Evolutionary conservation across 345 rosid genomes (phyloP).

Genomic region (Psidium guajava): DNA sequence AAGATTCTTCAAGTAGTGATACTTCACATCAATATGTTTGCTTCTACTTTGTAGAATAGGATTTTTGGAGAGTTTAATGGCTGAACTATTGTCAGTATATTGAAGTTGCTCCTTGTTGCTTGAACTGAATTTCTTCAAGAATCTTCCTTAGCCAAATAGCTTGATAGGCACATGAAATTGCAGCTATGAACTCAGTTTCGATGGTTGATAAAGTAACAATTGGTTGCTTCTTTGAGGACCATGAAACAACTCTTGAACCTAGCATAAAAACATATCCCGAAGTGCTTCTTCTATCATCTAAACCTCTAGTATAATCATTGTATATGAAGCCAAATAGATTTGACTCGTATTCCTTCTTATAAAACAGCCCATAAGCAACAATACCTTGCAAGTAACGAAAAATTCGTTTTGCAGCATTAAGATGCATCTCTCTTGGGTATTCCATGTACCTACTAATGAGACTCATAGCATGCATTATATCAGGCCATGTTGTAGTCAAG

Average conservation of each 20-base stretch:
- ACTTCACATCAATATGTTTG: background rate
- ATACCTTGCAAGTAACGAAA: too few relatives aligned
- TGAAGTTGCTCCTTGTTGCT: background rate
- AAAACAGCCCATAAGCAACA: too few relatives aligned
- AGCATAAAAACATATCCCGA: too few relatives aligned
- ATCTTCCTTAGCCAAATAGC: conserved; percentile 4
- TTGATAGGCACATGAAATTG: background rate
- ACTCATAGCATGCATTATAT: too few relatives aligned
- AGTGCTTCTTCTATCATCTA: too few relatives aligned
- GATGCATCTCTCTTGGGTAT: too few relatives aligned
- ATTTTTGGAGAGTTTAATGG: background rate
- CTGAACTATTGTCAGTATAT: background rate
- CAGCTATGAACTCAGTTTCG: background rate
- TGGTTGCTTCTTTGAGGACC: conserved; percentile 1
- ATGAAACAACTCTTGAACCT: background rate
- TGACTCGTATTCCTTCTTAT: too few relatives aligned
- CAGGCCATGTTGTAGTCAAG: too few relatives aligned
- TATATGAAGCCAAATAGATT: too few relatives aligned
- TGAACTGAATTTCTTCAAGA: background rate
- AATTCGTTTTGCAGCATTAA: too few relatives aligned
- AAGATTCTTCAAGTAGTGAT: background rate
- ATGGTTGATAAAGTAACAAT: background rate
- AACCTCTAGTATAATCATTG: too few relatives aligned
- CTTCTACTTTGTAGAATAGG: background rate
- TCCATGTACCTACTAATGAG: too few relatives aligned